These are phyloP conservation scores for Starmera quercuum DNA, from an alignment of 805 yeast genomes.

Conservation along the genomic window DNA sequence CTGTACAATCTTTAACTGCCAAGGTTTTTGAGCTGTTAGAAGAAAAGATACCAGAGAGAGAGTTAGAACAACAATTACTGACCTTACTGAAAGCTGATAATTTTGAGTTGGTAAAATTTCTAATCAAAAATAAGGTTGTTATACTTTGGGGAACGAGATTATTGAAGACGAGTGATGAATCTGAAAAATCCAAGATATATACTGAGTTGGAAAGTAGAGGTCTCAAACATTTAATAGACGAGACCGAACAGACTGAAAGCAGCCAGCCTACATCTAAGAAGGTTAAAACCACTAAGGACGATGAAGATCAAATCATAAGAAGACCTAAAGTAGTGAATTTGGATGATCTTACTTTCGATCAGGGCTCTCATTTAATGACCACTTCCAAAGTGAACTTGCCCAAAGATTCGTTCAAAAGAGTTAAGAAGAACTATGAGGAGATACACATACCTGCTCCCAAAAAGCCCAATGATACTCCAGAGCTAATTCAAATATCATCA, in stretches of 20 bases:
- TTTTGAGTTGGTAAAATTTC: slow-evolving; percentile 37
- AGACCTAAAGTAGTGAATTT: slow-evolving; percentile 55
- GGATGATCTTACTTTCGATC: slow-evolving; percentile 55
- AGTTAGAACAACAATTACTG: slow-evolving; percentile 47
- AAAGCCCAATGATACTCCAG: slow-evolving; percentile 30
- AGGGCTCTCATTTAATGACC: slow-evolving; percentile 65
- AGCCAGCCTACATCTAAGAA: slow-evolving; percentile 2
- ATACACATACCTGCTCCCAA: slow-evolving; percentile 87
- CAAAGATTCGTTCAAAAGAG: slow-evolving; percentile 71
- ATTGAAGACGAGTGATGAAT: slow-evolving; percentile 28
- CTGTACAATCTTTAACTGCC: slow-evolving; percentile 30
- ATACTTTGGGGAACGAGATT: slow-evolving; percentile 49
- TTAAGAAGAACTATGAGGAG: slow-evolving; percentile 72
- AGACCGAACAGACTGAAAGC: slow-evolving; percentile 23
- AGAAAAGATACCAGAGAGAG: slow-evolving; percentile 27
- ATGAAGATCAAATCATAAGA: slow-evolving; percentile 21
- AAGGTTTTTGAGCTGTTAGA: slow-evolving; percentile 34
- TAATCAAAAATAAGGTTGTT: slow-evolving; percentile 42
- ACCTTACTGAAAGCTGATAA: slow-evolving; percentile 45
- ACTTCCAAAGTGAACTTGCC: slow-evolving; percentile 68
- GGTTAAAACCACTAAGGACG: slow-evolving; percentile 13
- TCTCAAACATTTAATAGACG: slow-evolving; percentile 32
- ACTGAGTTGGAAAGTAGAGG: slow-evolving; percentile 38
- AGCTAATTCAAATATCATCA: slow-evolving; percentile 46
- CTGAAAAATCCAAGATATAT: slow-evolving; percentile 27